Evolutionary conservation across 2,329 filamentous ascomycete genomes (phyloP), one percentile per base, ranked within the genome.

Genomic region (Lachnellula willkommii): DNA sequence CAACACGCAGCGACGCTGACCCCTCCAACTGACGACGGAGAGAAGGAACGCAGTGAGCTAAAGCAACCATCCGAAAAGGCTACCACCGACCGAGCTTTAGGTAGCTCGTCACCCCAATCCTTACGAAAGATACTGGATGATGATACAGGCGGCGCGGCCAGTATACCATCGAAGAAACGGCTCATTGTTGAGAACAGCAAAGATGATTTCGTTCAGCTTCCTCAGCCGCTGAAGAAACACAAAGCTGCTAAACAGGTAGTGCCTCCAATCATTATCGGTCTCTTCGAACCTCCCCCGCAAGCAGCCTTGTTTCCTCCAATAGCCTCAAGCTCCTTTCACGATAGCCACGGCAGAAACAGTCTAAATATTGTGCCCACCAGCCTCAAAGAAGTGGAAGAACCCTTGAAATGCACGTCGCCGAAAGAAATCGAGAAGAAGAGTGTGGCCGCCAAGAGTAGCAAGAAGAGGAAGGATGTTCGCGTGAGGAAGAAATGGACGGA

Each of bases 251-350:
- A 77, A 12, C 78, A 81, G 63, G 73, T 79, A 50, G 79, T 83
- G 66, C 83, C 83, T 8, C 83, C 83, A 52, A 86, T 86, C 59
- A 85, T 86, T 67, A 84, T 83, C 58, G 83, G 82, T 50, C 73
- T 87, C 5, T 78, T 81, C 61, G 80, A 85, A 62, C 83, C 82
- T 2, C 83, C 83, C 2, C 82, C 80, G 3, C 67, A 70, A 56
- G 78, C 80, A n/a, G 49, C 80, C 43, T 72, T 84, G n/a, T 84
- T 86, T 60, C 82, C 83, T 3, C 83, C 83, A 9, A 86, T 86
- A 57, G 76, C 79, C 5, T 81, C 81, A 5, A 75, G 72, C 47
- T 77, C 79, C 1, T 83, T 83, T 61, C 74, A 79, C 58, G 74
- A 77, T 55, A 75, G 76, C 22, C 76, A 76, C 43, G 72, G 73